Conservation (phyloP, 108 stramenopile species). For the Skeletonema potamos region DNA sequence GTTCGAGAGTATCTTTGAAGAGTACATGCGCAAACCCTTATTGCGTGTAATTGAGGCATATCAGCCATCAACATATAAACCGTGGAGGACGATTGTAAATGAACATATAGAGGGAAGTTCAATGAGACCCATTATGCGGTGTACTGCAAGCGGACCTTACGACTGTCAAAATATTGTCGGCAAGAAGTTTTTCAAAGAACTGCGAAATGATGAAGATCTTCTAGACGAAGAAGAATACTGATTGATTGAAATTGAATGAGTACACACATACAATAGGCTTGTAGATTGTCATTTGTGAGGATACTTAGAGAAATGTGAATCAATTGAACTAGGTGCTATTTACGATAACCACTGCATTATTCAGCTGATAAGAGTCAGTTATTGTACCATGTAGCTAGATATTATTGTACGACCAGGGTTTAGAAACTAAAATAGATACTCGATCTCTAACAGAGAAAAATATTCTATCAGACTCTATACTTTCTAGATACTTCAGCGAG, state of each 20-base stretch:
- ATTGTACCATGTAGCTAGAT: no score
- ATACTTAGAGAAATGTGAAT: neutral
- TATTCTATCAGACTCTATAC: no score
- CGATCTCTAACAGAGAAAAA: no score
- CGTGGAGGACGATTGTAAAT: neutral
- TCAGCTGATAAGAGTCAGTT: no score
- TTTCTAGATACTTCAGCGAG: no score
- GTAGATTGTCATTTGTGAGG: neutral
- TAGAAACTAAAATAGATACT: no score
- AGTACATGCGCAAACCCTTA: constrained; percentile 2
- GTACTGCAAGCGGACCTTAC: neutral
- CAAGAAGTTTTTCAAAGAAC: neutral
- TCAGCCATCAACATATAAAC: neutral
- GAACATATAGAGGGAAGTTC: neutral
- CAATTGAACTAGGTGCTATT: no score
- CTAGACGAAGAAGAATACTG: neutral
- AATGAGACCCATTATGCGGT: neutral
- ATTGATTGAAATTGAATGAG: neutral
- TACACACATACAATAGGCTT: neutral
- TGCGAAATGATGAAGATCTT: neutral
- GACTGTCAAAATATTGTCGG: neutral
- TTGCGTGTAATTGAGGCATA: constrained; percentile 9
- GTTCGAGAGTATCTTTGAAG: constrained; percentile 2
- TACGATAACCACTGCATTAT: no score
- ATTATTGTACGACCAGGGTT: no score